Evolutionary conservation across 306 rosid genomes (phyloP).

Genomic region (Cicer chorassanicum): DNA sequence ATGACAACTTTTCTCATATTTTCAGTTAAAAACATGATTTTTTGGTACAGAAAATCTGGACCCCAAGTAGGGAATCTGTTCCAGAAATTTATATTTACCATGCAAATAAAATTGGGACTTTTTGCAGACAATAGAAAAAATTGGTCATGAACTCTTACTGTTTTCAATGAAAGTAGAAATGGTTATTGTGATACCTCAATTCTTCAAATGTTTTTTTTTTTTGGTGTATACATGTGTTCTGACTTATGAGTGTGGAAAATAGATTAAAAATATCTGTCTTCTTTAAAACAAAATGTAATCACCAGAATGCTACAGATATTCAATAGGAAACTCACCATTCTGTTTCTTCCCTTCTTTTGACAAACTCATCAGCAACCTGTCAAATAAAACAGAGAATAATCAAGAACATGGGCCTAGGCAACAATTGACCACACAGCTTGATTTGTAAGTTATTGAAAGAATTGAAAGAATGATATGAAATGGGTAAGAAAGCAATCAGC

Average conservation of each 20-base stretch:
- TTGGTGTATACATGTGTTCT: neutral
- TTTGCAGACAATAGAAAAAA: neutral
- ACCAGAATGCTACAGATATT: slow-evolving; percentile 33
- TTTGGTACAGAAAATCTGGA: neutral
- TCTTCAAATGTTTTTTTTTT: neutral
- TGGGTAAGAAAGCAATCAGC: slow-evolving; percentile 21
- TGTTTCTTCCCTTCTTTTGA: slow-evolving; percentile 86
- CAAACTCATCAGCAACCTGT: slow-evolving; percentile 93
- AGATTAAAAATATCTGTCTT: slow-evolving; percentile 9
- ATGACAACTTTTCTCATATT: slow-evolving; percentile 29
- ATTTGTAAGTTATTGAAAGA: neutral
- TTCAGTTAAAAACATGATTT: neutral
- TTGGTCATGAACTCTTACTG: slow-evolving; percentile 1
- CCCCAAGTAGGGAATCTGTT: slow-evolving; percentile 4
- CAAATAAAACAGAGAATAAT: slow-evolving; percentile 39
- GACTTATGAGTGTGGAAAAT: neutral
- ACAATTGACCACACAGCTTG: slow-evolving; percentile 16
- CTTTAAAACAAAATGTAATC: neutral
- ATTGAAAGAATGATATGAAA: slow-evolving; percentile 3
- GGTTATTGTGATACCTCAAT: neutral
- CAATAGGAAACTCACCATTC: slow-evolving; percentile 72
- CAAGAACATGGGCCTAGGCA: slow-evolving; percentile 16
- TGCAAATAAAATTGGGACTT: neutral
- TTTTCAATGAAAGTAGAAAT: slow-evolving; percentile 18
- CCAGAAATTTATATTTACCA: neutral